Percentiles rank a stretch among this genome's conserved stretches.
Conservation (phyloP, 2,329 filamentous ascomycete genomes). For the Cercospora sp. region DNA sequence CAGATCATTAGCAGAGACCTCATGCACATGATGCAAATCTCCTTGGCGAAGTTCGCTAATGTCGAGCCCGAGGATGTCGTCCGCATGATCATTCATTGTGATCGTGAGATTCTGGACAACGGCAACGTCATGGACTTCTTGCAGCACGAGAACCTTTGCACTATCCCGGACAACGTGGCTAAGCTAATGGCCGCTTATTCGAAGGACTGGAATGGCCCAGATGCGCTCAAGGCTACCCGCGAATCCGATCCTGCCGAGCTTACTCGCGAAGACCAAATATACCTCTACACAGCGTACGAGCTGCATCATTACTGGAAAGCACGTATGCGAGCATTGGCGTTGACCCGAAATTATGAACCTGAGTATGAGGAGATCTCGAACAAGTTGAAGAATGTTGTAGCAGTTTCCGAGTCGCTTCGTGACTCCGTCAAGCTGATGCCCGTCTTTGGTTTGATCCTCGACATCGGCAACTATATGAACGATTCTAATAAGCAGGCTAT, state of each 20-base stretch:
- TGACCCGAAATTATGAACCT: slow-evolving; percentile 78
- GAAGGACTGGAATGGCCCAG: slow-evolving; percentile 91
- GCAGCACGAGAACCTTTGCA: slow-evolving; percentile 88
- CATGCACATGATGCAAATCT: slow-evolving; percentile 88
- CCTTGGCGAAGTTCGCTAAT: slow-evolving; percentile 89
- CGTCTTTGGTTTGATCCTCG: slow-evolving; percentile 89
- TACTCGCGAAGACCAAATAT: slow-evolving; percentile 93
- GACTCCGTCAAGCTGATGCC: slow-evolving; percentile 95
- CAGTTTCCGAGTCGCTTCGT: slow-evolving; percentile 82
- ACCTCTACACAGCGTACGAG: slow-evolving; percentile 88
- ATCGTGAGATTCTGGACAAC: slow-evolving; percentile 84
- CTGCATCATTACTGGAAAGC: slow-evolving; percentile 98
- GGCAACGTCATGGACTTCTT: slow-evolving; percentile 94
- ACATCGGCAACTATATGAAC: slow-evolving; percentile 99
- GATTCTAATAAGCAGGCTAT: slow-evolving; percentile 97
- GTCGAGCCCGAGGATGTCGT: slow-evolving; percentile 80
- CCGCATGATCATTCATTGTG: slow-evolving; percentile 93
- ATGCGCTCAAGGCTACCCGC: slow-evolving; percentile 72
- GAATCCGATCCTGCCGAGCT: slow-evolving; percentile 87
- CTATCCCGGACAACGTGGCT: slow-evolving; percentile 82
- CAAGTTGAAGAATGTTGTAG: slow-evolving; percentile 82
- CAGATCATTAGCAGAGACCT: slow-evolving; percentile 91
- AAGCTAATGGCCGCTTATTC: slow-evolving; percentile 95
- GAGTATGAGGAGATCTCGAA: slow-evolving; percentile 91
- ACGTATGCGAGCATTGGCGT: slow-evolving; percentile 83